These are phyloP conservation scores for Phytophthora constricta DNA, from an alignment of 352 stramenopile genomes.

Conservation along the genomic window DNA sequence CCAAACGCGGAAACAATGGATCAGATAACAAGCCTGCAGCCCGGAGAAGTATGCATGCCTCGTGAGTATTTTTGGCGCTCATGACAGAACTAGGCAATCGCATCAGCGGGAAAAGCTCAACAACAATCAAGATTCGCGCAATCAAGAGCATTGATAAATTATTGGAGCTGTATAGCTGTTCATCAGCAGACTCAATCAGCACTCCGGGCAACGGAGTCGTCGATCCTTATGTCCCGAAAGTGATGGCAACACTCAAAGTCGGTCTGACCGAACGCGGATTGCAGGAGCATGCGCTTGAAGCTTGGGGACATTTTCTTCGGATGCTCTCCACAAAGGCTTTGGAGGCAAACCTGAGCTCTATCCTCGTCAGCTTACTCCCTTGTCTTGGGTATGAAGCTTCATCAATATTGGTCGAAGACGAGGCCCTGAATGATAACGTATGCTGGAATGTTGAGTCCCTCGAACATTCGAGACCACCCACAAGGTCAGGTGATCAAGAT, in stretches of 20 bases:
- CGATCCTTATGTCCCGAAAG: conserved; percentile 88
- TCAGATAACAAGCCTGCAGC: conserved; percentile 25
- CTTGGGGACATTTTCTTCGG: conserved; percentile 81
- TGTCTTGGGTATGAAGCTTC: conserved; percentile 64
- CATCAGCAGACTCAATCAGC: conserved; percentile 30
- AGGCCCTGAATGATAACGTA: conserved; percentile 24
- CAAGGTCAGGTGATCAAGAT: conserved; percentile 14
- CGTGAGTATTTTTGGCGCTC: conserved; percentile 82
- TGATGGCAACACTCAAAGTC: conserved; percentile 90
- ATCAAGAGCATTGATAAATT: conserved; percentile 81
- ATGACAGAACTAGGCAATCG: conserved; percentile 83
- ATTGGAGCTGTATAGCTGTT: conserved; percentile 63
- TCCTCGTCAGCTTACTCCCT: conserved; percentile 86
- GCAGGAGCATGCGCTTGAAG: conserved; percentile 65
- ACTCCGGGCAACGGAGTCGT: conserved; percentile 52
- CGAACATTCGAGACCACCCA: conserved; percentile 20
- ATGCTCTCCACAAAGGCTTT: conserved; percentile 84
- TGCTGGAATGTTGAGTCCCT: conserved; percentile 60
- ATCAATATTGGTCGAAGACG: conserved; percentile 46
- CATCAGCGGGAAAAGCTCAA: conserved; percentile 53
- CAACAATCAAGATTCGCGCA: conserved; percentile 55
- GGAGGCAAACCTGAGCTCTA: conserved; percentile 85
- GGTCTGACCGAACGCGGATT: conserved; percentile 64
- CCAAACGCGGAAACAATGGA: conserved; percentile 27
- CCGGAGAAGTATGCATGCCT: conserved; percentile 59